Base-by-base conservation (phyloP, 257 asterid genomes). In the Thymus mandschuricus region DNA sequence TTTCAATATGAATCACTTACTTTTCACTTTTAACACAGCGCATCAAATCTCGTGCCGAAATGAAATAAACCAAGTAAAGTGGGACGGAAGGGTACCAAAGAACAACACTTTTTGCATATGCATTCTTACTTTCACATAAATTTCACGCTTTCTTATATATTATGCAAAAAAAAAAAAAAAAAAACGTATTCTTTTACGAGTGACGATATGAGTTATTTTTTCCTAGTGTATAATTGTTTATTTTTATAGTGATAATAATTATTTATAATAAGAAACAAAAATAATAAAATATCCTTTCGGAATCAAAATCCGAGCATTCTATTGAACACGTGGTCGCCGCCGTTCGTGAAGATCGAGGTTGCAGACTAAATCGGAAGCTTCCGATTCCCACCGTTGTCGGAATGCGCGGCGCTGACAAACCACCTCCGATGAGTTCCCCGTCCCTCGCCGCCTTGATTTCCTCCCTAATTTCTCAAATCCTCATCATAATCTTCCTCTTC, bases 381-480 rank as follows among this genome's bases (percentile, higher is more conserved):
- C 64, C 38, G 3, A 35, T 54, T 46, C 70, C 52, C 62, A 28
- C 38, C 11, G 43, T 40, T 11, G 58, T 65, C 58, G 7, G 58
- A 65, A 31, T 13, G 45, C 9, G 68, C 52, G 38, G 10, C 51
- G 48, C 49, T 41, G 10, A 52, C 15, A 28, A 61, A 41, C 66
- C 61, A 64, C 28, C 40, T 49, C 74, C 72, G 69, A 77, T 80
- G 83, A 81, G 79, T 79, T 61, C 87, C 68, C 82, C 76, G 5
- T 38, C 81, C 12, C 77, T 88, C 56, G 89, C 88, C 44, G 86
- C 84, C 33, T n/a, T 84, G 15, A 77, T 92, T 46, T 90, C 92
- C n/a, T 80, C 97, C 3, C 79, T 88, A 28, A 73, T 85, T 49
- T 86, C 95, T 15, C 90, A 90, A 61, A 73, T 86, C 30, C 48